Evolutionary conservation across 140 eudicot species (phyloP).

Genomic region (Oenanthe javanica): DNA sequence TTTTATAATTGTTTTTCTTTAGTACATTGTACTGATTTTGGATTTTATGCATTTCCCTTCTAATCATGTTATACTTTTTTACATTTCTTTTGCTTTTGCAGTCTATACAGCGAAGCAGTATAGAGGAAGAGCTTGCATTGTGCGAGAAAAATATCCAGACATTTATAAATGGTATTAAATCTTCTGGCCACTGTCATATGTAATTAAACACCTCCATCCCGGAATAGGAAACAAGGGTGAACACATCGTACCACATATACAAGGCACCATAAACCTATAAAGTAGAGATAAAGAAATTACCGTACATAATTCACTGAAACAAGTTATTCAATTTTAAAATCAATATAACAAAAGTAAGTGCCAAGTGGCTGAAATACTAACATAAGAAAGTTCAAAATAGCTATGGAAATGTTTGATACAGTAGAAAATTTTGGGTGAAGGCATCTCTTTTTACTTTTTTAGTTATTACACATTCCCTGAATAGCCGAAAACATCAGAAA

Average conservation of each 20-base stretch:
- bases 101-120: conserved; percentile 17
- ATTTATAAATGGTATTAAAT: conserved; percentile 11
- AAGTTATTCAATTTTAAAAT: neutral
- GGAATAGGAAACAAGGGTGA: too few species aligned
- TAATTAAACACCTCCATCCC: neutral
- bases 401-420: neutral
- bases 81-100: neutral
- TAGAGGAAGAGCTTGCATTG: conserved; percentile 21
- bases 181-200: neutral
- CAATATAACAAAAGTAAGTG: neutral
- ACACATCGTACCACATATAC: too few species aligned
- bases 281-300: neutral
- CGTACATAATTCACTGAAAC: neutral
- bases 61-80: neutral
- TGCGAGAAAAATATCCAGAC: conserved; percentile 17
- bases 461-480: conserved; percentile 4
- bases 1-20: neutral
- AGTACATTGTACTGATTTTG: neutral
- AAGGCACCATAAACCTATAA: too few species aligned
- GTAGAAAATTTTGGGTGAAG: neutral
- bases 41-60: neutral
- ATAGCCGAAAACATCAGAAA: neutral
- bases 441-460: neutral
- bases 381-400: neutral
- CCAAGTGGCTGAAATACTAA: neutral